Percentiles rank a stretch among this genome's conserved stretches.
Conservation (phyloP, 495 filamentous ascomycete species). For the Bombardia bombarda region DNA sequence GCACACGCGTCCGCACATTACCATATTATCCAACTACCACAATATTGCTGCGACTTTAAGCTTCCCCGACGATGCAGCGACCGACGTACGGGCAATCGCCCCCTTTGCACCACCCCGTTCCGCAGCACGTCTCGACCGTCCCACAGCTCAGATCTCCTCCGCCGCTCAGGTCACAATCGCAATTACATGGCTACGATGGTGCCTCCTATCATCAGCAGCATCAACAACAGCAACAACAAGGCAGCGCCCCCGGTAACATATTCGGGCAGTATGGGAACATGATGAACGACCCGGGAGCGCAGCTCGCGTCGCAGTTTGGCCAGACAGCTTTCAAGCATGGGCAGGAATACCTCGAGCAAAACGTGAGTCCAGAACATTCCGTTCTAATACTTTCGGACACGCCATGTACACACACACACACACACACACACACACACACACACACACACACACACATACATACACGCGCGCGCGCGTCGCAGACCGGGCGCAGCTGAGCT, state of each 20-base stretch:
- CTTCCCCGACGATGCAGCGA: conserved; percentile 62
- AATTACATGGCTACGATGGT: conserved; percentile 61
- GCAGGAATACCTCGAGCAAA: conserved; percentile 88
- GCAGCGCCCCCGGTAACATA: conserved; percentile 42
- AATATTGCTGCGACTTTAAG: not conserved
- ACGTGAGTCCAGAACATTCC: conserved; percentile 47
- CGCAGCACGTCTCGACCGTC: conserved; percentile 96
- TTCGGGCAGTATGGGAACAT: conserved; percentile 74
- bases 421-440: too few species aligned
- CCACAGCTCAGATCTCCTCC: conserved; percentile 98
- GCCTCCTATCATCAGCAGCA: conserved; percentile 65
- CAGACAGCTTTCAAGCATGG: conserved; percentile 83
- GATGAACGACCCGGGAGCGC: conserved; percentile 92
- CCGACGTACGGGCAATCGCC: conserved; percentile 76
- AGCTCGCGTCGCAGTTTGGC: conserved; percentile 91
- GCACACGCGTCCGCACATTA: not conserved
- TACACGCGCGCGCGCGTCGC: too few species aligned
- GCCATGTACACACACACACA: too few species aligned
- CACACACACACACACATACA: too few species aligned
- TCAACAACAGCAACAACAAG: conserved; percentile 37
- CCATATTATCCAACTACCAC: not conserved
- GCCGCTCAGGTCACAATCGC: conserved; percentile 66
- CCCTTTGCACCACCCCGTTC: conserved; percentile 95
- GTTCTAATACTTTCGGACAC: too few species aligned
- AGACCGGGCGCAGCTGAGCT: too few species aligned